These are phyloP conservation scores for Botrytis fragariae DNA, from an alignment of 2,329 filamentous ascomycete species.

Conservation along the genomic window DNA sequence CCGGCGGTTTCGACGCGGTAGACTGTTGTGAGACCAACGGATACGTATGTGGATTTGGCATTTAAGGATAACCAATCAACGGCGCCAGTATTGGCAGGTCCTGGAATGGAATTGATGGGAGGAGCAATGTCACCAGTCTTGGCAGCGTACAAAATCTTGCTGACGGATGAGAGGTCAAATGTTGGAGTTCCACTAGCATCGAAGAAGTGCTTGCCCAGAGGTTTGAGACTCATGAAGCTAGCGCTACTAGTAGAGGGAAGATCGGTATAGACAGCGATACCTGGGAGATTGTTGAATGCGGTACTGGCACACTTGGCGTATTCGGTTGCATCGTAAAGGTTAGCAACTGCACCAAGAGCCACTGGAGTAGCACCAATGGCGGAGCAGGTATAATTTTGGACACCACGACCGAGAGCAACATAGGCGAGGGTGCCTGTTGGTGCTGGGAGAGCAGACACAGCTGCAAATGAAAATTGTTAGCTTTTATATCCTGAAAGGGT, in stretches of 20 bases:
- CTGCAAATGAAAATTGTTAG: conserved; percentile 23
- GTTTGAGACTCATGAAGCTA: conserved; percentile 17
- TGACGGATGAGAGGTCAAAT: conserved; percentile 31
- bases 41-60: conserved; percentile 29
- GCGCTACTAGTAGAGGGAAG: conserved; percentile 19
- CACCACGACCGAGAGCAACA: conserved; percentile 37
- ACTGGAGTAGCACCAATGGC: conserved; percentile 24
- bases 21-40: conserved; percentile 28
- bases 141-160: conserved; percentile 28
- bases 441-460: conserved; percentile 28
- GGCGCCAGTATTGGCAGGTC: conserved; percentile 32
- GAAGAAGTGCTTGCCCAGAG: conserved; percentile 37
- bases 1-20: conserved; percentile 38
- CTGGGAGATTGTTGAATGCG: conserved; percentile 27
- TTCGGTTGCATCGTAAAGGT: conserved; percentile 36
- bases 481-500: background rate
- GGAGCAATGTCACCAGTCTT: conserved; percentile 32
- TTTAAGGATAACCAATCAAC: conserved; percentile 36
- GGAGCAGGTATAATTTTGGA: conserved; percentile 39
- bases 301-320: conserved; percentile 26
- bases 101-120: conserved; percentile 28
- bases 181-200: conserved; percentile 31
- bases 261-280: conserved; percentile 27
- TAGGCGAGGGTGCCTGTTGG: conserved; percentile 33
- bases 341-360: conserved; percentile 36